Evolutionary conservation across 2,329 filamentous ascomycete species (phyloP).

Genomic region (Teratosphaeria gauchensis): DNA sequence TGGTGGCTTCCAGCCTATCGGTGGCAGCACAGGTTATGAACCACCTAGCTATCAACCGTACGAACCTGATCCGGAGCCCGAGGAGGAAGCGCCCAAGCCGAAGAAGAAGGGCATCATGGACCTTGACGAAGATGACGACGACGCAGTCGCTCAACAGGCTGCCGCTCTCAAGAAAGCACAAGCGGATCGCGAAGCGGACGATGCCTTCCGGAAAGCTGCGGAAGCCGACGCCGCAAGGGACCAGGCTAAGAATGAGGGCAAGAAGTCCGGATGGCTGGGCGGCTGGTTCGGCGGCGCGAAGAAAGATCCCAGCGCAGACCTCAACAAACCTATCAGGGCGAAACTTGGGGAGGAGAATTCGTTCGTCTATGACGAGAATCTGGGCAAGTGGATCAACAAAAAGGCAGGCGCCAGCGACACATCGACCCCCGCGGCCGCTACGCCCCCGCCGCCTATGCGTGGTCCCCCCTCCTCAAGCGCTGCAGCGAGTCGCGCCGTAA

Average conservation of each 20-base stretch:
- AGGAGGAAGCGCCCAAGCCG: slow-evolving; percentile 38
- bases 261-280: slow-evolving; percentile 59
- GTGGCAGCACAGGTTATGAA: slow-evolving; percentile 34
- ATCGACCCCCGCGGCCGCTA: slow-evolving; percentile 42
- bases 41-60: slow-evolving; percentile 41
- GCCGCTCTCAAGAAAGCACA: slow-evolving; percentile 37
- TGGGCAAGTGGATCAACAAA: slow-evolving; percentile 98
- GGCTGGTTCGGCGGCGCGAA: slow-evolving; percentile 67
- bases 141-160: slow-evolving; percentile 44
- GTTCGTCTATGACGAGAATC: slow-evolving; percentile 90
- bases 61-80: slow-evolving; percentile 39
- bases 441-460: slow-evolving; percentile 64
- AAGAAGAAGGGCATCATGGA: slow-evolving; percentile 61
- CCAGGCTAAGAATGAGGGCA: slow-evolving; percentile 39
- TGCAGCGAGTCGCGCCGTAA: slow-evolving; percentile 41
- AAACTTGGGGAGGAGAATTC: slow-evolving; percentile 90
- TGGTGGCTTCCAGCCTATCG: background rate
- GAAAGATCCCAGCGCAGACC: slow-evolving; percentile 48
- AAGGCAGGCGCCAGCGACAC: slow-evolving; percentile 59
- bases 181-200: slow-evolving; percentile 66
- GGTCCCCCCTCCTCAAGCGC: slow-evolving; percentile 36
- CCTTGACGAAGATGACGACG: slow-evolving; percentile 76
- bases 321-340: slow-evolving; percentile 66
- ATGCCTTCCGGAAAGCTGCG: slow-evolving; percentile 75
- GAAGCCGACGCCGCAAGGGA: slow-evolving; percentile 59